Evolutionary conservation across 1,284 basidiomycete species (phyloP).

Genomic region (Tremellales sp.): DNA sequence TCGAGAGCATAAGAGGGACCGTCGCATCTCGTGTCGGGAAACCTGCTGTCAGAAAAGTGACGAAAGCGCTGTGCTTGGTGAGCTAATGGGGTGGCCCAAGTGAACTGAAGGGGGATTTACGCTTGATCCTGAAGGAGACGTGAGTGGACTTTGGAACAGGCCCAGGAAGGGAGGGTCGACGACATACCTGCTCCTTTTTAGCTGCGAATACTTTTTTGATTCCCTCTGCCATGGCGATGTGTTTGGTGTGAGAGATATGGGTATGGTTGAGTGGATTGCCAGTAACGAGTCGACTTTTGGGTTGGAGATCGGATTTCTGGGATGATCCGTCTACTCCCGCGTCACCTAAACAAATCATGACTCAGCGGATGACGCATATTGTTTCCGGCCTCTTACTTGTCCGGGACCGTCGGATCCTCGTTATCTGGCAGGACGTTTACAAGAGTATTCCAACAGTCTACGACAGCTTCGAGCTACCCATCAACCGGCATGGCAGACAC

Average conservation of each 20-base stretch:
- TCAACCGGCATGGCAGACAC: too few relatives aligned
- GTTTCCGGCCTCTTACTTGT: too few relatives aligned
- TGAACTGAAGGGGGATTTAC: conserved; percentile 19
- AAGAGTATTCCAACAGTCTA: too few relatives aligned
- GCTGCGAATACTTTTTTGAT: conserved; percentile 68
- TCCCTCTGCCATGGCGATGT: conserved; percentile 60
- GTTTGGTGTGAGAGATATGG: background rate
- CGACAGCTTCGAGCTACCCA: too few relatives aligned
- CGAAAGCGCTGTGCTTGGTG: conserved; percentile 67
- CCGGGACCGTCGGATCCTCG: too few relatives aligned
- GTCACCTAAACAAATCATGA: too few relatives aligned
- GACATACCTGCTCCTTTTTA: conserved; percentile 63
- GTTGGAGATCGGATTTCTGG: too few relatives aligned
- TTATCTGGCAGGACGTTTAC: too few relatives aligned
- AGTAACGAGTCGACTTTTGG: too few relatives aligned
- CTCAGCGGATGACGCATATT: too few relatives aligned
- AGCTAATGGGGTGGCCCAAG: background rate
- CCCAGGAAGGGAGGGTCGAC: background rate
- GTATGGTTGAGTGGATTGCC: too few relatives aligned
- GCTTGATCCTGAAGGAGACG: conserved; percentile 31
- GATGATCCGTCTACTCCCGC: too few relatives aligned
- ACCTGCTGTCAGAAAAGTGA: conserved; percentile 89
- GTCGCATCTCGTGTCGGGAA: conserved; percentile 76
- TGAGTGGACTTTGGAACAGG: background rate
- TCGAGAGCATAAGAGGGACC: conserved; percentile 79